Base-by-base conservation (phyloP, 164 flowering plant genomes). In the Sedum album region DNA sequence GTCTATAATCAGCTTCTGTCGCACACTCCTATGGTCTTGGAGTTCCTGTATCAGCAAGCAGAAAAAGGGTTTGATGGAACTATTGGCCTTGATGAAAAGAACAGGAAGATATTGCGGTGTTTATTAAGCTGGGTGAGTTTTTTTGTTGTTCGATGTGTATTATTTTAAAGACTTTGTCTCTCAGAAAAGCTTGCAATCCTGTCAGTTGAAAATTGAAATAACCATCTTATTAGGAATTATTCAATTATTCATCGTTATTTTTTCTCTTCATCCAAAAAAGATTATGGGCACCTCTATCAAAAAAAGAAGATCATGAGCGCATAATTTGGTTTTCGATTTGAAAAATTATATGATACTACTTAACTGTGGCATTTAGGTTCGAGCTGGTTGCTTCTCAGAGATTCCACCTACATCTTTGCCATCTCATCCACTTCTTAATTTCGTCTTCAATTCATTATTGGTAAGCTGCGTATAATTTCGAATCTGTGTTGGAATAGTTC, bases 361-460 rank as follows among this genome's bases (percentile, higher is more conserved):
- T 25, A 6, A 9, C 26, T 28, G 66, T 31, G 73, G 38, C 18
- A 4, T 65, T 71, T 76, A 93, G 98, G 96, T 90, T 71, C 90
- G 93, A 70, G 93, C 85, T 62, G 96, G 96, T 67, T 90, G 95
- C 83, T 88, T 93, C 78, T 80, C 81, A n/a, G 93, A 87, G 82
- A 77, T 88, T 74, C 81, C 91, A 8, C 75, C 75, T 28, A 74
- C 79, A 44, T 86, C 86, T n/a, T 71, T 89, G 76, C 82, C 90
- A 69, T 70, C 85, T 42, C 93, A 93, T 79, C 97, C 98, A 31
- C 90, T 90, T 77, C 86, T 93, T 42, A 86, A 84, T 76, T 87
- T 86, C 82, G 89, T 90, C 60, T 90, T 87, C 72, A 85, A 80
- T 74, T 86, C 91, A 42, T 75, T 93, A 83, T 93, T 86, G 92